Base-by-base conservation (phyloP, 2,329 filamentous ascomycete genomes). In the Fusarium sp. region DNA sequence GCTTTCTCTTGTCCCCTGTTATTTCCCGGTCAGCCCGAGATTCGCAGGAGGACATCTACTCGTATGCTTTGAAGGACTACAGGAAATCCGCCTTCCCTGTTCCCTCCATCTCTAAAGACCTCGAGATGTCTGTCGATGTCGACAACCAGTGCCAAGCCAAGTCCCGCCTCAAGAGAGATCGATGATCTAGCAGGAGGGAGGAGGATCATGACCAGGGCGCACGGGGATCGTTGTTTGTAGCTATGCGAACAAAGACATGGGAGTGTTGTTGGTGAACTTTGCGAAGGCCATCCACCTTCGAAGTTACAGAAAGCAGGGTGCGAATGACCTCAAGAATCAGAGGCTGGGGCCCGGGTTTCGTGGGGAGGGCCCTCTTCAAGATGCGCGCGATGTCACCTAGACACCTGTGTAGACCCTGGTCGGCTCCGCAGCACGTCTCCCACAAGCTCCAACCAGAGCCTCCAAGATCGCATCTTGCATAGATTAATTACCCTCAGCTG, bases 401-500 rank as follows among this genome's bases (percentile, higher is more conserved):
- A 56, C 69, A 73, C 71, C 69, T 73, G 62, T 57, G 42, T 55
- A 56, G 24, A 75, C 73, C 73, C 73, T 75, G 73, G 73, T 55
- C 47, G 58, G 69, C 66, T 67, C 69, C 70, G 63, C 56, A 63
- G 50, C 43, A 66, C 59, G 66, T 71, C 73, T 75, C 56, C 71
- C 73, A 75, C 73, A 71, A 72, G 68, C 68, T 72, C 69, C 69
- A 70, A 70, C 56, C 59, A 54, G 65, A 64, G 47, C 60, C 64
- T 72, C 64, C 55, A 50, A 63, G 55, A 71, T 72, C 64, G 60
- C 53, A 71, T 71, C 69, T 69, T 70, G 64, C 64, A 69, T 62
- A 53, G 22, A 40, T 57, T 63, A 64, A 64, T 63, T 64, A 65
- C 47, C 34, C 43, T 54, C 43, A 43, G 60, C 62, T 58, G 51